phyloP scores from a whole-genome alignment of 352 stramenopile genomes.

The Pythium plurisporium region DNA sequence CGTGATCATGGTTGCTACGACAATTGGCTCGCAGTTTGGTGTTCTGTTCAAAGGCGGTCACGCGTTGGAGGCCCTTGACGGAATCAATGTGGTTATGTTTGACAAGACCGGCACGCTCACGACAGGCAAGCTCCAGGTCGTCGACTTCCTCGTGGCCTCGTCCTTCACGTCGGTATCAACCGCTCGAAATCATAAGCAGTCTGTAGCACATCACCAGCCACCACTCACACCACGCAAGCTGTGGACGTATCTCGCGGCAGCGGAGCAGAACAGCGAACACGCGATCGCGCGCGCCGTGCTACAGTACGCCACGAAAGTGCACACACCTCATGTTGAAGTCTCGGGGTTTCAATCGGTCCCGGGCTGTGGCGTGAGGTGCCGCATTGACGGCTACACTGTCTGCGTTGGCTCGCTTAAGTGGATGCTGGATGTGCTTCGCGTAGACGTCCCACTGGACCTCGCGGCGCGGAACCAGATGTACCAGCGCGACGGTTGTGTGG shows the following conservation, averaged over 20 bases:
- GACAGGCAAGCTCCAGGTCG: slow-evolving; percentile 46
- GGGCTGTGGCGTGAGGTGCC: slow-evolving; percentile 56
- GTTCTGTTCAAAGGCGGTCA: slow-evolving; percentile 79
- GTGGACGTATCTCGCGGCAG: slow-evolving; percentile 46
- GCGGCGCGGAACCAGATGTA: slow-evolving; percentile 39
- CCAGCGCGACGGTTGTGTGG: slow-evolving; percentile 46
- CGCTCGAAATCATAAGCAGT: slow-evolving; percentile 3
- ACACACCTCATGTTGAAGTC: slow-evolving; percentile 21
- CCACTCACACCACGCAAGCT: slow-evolving; percentile 17
- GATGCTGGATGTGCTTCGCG: slow-evolving; percentile 48
- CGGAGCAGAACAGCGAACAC: slow-evolving; percentile 62
- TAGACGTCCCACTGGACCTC: slow-evolving; percentile 41
- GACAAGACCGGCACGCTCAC: slow-evolving; percentile 83
- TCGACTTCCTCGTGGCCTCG: slow-evolving; percentile 23
- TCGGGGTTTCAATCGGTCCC: slow-evolving; percentile 43
- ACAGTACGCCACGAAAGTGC: slow-evolving; percentile 33
- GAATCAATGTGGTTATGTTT: slow-evolving; percentile 72
- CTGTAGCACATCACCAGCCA: background rate
- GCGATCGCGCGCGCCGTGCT: slow-evolving; percentile 55
- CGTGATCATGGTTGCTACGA: slow-evolving; percentile 75
- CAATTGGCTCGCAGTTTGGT: slow-evolving; percentile 71
- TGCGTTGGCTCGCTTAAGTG: slow-evolving; percentile 65
- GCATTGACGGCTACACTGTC: slow-evolving; percentile 29
- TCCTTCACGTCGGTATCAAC: slow-evolving; percentile 5
- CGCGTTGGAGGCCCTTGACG: slow-evolving; percentile 60